Conservation (phyloP, 352 stramenopile genomes). For the Globisporangium cederbergense region DNA sequence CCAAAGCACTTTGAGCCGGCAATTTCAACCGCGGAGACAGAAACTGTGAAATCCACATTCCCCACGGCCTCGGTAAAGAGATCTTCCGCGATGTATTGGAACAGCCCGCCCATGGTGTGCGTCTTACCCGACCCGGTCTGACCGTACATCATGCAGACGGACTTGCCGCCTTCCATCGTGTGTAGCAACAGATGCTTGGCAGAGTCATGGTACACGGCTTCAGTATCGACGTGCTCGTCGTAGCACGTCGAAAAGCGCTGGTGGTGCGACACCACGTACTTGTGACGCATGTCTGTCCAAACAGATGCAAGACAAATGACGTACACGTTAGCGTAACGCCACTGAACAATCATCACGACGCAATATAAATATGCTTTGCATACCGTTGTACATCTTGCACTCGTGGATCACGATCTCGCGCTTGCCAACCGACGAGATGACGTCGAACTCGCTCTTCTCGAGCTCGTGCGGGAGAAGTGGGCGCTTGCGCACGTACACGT, state of each 20-base stretch:
- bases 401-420: conserved; percentile 83
- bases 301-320: conserved; percentile 38
- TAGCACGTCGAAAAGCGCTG: conserved; percentile 80
- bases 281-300: conserved; percentile 90
- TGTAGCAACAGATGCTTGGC: conserved; percentile 66
- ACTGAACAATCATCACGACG: not conserved
- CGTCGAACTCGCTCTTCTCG: conserved; percentile 84
- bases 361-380: not conserved
- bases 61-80: conserved; percentile 50
- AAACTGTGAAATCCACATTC: conserved; percentile 44
- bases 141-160: conserved; percentile 85
- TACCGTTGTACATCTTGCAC: conserved; percentile 85
- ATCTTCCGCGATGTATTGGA: conserved; percentile 72
- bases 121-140: conserved; percentile 74
- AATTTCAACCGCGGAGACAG: conserved; percentile 59
- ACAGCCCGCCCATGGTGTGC: conserved; percentile 85
- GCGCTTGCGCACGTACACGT: conserved; percentile 86
- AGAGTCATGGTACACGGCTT: conserved; percentile 63
- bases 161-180: conserved; percentile 36
- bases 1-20: conserved; percentile 62
- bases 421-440: conserved; percentile 64
- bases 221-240: conserved; percentile 66
- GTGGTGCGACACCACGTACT: conserved; percentile 76
- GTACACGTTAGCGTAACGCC: conserved; percentile 23
- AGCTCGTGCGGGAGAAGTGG: conserved; percentile 85